Conservation (phyloP, 2,329 filamentous ascomycete species). For the Xylariaceae sp. region DNA sequence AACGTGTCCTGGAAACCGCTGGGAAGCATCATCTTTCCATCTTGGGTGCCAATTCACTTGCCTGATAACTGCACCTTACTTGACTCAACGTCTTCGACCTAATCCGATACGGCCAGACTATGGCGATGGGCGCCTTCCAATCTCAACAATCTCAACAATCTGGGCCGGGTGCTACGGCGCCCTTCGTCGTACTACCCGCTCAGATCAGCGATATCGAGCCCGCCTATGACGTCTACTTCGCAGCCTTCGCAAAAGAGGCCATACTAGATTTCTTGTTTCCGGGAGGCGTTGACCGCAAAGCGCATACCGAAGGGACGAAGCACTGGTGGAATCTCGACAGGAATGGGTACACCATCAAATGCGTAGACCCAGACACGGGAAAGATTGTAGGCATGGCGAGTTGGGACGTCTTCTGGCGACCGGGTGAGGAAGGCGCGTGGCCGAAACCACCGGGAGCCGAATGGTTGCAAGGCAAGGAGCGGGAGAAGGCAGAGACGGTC, state of each 20-base stretch:
- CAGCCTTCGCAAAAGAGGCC: slow-evolving; percentile 18
- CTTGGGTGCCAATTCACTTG: no score
- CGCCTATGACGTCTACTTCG: slow-evolving; percentile 22
- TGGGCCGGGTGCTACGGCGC: slow-evolving; percentile 10
- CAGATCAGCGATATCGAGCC: slow-evolving; percentile 18
- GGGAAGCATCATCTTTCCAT: no score
- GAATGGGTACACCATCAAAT: slow-evolving; percentile 19
- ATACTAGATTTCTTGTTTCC: slow-evolving; percentile 13
- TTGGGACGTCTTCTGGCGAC: slow-evolving; percentile 23
- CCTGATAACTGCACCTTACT: no score
- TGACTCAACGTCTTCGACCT: no score
- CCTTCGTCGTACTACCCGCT: slow-evolving; percentile 18
- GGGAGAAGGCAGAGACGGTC: slow-evolving; percentile 14
- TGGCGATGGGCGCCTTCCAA: no score
- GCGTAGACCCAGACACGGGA: slow-evolving; percentile 20
- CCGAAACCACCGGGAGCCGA: slow-evolving; percentile 15
- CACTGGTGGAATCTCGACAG: slow-evolving; percentile 8
- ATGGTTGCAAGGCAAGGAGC: slow-evolving; percentile 19
- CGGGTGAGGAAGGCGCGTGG: slow-evolving; percentile 16
- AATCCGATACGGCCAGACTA: no score
- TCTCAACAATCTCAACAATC: no score
- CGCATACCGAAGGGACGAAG: slow-evolving; percentile 7
- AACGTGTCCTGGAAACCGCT: no score
- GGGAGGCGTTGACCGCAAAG: slow-evolving; percentile 10
- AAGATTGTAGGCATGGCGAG: slow-evolving; percentile 21